Evolutionary conservation across 805 yeast species (phyloP).

Genomic region (Saccharomycopsis sp.): DNA sequence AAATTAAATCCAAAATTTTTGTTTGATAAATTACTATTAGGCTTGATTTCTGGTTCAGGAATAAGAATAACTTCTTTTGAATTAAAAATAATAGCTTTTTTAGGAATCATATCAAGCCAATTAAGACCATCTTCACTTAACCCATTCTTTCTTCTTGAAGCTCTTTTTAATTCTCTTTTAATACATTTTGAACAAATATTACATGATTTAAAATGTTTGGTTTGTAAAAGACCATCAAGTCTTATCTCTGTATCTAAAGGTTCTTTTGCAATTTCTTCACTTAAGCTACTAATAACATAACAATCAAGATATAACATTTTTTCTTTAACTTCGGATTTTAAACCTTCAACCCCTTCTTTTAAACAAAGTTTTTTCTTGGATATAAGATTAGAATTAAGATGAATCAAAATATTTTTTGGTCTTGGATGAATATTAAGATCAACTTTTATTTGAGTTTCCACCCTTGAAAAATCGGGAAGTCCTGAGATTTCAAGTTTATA

Average conservation of each 20-base stretch:
- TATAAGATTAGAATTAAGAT: conserved; percentile 45
- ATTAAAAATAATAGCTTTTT: conserved; percentile 83
- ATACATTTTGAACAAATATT: conserved; percentile 83
- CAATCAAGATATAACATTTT: conserved; percentile 64
- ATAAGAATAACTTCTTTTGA: conserved; percentile 78
- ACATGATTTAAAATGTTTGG: conserved; percentile 32
- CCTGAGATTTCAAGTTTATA: conserved; percentile 45
- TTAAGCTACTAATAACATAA: conserved; percentile 51
- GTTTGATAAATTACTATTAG: not conserved
- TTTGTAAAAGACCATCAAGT: conserved; percentile 9
- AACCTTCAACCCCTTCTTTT: conserved; percentile 26
- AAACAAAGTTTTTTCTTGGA: conserved; percentile 23
- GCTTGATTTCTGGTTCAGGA: conserved; percentile 42
- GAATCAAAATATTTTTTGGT: conserved; percentile 62
- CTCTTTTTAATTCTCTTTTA: conserved; percentile 88
- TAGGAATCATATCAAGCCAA: conserved; percentile 65
- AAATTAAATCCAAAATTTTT: conserved; percentile 2
- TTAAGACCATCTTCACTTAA: conserved; percentile 61
- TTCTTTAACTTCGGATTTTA: conserved; percentile 33
- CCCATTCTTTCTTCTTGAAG: conserved; percentile 83
- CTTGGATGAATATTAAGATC: conserved; percentile 61
- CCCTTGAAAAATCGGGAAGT: conserved; percentile 77
- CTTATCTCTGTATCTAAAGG: not conserved
- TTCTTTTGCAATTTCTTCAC: conserved; percentile 12
- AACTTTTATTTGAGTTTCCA: conserved; percentile 90